Percentiles rank a stretch among this genome's conserved stretches.
Conservation (phyloP, 179 eudicot genomes). For the Patellifolia procumbens region DNA sequence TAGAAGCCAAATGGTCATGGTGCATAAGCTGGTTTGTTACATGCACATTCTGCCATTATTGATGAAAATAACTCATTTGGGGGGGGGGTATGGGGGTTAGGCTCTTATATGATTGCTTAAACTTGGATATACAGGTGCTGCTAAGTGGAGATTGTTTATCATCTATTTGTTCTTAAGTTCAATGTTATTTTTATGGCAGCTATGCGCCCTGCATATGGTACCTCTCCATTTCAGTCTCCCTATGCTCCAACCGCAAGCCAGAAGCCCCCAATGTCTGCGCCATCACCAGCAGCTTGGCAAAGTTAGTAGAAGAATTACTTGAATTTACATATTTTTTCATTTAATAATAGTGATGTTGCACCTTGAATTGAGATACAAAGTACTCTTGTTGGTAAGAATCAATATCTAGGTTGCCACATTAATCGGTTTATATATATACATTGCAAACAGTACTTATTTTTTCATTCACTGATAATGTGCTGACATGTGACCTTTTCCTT, state of each 20-base stretch:
- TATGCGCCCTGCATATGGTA: slow-evolving; percentile 34
- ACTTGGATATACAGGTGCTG: neutral
- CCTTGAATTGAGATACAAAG: neutral
- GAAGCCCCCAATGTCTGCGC: slow-evolving; percentile 36
- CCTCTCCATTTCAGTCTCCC: slow-evolving; percentile 43
- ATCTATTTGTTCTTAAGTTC: neutral
- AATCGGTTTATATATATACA: neutral
- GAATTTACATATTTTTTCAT: neutral
- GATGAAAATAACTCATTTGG: neutral
- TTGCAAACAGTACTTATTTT: neutral
- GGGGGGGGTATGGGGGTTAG: neutral
- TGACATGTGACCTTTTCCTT: slow-evolving; percentile 8
- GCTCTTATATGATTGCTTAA: neutral
- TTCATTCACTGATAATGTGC: slow-evolving; percentile 10
- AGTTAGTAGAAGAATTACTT: slow-evolving; percentile 26
- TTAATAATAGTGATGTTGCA: slow-evolving; percentile 1
- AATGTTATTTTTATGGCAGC: slow-evolving; percentile 13
- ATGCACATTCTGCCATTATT: neutral
- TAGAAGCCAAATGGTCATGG: neutral
- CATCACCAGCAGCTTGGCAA: slow-evolving; percentile 36
- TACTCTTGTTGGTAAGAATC: neutral
- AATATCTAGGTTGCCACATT: neutral
- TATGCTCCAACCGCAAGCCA: slow-evolving; percentile 35
- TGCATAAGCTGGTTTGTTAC: neutral
- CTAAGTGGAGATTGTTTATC: neutral